These are phyloP conservation scores for Rhododendron ovatum DNA, from an alignment of 148 eudicot genomes.

Conservation along the genomic window DNA sequence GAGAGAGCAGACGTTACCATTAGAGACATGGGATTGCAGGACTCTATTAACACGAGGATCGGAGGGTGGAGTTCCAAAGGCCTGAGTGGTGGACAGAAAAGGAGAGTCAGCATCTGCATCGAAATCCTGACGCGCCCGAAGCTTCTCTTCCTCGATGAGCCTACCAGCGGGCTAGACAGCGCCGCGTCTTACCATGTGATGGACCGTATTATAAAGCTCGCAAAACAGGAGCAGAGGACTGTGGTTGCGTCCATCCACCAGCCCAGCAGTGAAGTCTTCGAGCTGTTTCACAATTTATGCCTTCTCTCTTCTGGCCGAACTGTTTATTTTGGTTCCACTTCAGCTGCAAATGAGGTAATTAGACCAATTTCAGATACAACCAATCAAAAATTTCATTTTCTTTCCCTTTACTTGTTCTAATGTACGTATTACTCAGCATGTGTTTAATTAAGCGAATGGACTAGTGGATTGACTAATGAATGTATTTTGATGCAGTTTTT, in stretches of 20 bases:
- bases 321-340: constrained; percentile 32
- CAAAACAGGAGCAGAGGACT: constrained; percentile 28
- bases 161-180: constrained; percentile 54
- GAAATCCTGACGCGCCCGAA: constrained; percentile 40
- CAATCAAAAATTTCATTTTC: background rate
- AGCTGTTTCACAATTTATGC: constrained; percentile 33
- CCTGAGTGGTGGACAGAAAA: constrained; percentile 41
- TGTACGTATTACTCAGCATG: too few relatives aligned
- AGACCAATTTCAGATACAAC: background rate
- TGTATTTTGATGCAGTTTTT: constrained; percentile 30
- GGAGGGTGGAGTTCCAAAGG: constrained; percentile 41
- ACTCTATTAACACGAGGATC: constrained; percentile 35
- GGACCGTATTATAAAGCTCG: constrained; percentile 31
- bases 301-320: constrained; percentile 40
- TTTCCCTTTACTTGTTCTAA: background rate
- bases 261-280: constrained; percentile 45
- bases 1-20: constrained; percentile 52
- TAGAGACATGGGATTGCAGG: constrained; percentile 71
- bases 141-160: constrained; percentile 50
- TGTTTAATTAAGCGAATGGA: background rate
- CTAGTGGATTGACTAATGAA: background rate
- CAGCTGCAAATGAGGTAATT: constrained; percentile 29
- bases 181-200: constrained; percentile 49
- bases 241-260: constrained; percentile 46
- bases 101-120: constrained; percentile 48